Base-by-base conservation (phyloP, 1,139 yeast genomes). In the Meyerozyma carpophila region DNA sequence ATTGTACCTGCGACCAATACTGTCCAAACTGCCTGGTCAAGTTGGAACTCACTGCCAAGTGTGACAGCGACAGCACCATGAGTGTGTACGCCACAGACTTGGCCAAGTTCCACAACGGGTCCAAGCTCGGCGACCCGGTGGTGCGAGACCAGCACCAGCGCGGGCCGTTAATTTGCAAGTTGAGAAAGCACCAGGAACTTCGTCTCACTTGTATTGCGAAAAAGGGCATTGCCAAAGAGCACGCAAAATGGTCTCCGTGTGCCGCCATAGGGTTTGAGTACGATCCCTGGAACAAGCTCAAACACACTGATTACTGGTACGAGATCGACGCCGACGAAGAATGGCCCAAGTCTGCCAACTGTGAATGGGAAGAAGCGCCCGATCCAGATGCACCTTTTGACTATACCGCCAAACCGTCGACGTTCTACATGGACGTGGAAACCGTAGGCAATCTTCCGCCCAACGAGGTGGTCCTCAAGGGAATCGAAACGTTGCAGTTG, bases 271-370 rank as follows among this genome's bases (percentile, higher is more conserved):
- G 95, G 21, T 93, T 93, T 58, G 99, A 93, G 66, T 93, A 93
- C 59, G 99, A 93, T 61, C 99, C 99, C n/a, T 93, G 96, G 95
- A 93, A 93, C 66, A 94, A 93, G 67, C 75, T 94, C 55, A 84
- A 85, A 58, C 98, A 93, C 62, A 93, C 98, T 0, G 96, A 90
- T 56, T 87, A 79, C 60, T 93, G 99, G 99, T 89, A 84, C 62
- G 98, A 93, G 65, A 94, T 83, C 49, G 87, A 83, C 59, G 84
- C 88, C 31, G 89, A 80, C 37, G 79, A 76, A 40, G 99, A 93
- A 70, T 93, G 99, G 99, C 97, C 97, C 37, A 79, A 76, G 53
- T 80, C 90, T 40, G 80, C 79, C 51, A 93, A 94, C 66, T 81
- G 95, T 53, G 96, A 88, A 55, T 93, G 94, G 84, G 99, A 93